phyloP scores from a whole-genome alignment of 2,329 filamentous ascomycete genomes.

The Penicillium capsulatum region DNA sequence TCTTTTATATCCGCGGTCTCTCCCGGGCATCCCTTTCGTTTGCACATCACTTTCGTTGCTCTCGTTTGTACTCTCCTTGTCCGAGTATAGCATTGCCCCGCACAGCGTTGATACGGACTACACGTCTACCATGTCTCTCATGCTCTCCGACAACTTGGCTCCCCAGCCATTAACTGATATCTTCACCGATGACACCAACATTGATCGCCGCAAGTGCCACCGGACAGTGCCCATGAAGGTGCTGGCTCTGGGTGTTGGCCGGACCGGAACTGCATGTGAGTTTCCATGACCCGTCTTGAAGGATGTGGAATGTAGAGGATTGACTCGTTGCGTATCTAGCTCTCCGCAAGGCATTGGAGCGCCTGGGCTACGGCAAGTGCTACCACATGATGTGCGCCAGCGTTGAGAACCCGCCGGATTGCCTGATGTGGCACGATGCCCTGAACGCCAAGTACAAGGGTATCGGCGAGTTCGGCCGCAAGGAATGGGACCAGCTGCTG shows the following conservation, averaged over 20 bases:
- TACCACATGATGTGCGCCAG: slow-evolving; percentile 72
- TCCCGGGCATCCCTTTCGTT: slow-evolving; percentile 6
- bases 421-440: slow-evolving; percentile 66
- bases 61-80: slow-evolving; percentile 2
- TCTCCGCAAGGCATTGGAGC: slow-evolving; percentile 61
- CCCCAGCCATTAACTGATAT: slow-evolving; percentile 43
- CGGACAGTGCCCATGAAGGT: slow-evolving; percentile 69
- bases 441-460: slow-evolving; percentile 60
- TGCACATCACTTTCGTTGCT: slow-evolving; percentile 7
- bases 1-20: slow-evolving; percentile 16
- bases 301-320: no score
- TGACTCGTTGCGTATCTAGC: no score
- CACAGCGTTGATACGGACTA: slow-evolving; percentile 7
- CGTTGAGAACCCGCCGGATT: slow-evolving; percentile 64
- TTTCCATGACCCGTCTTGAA: no score
- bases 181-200: slow-evolving; percentile 62
- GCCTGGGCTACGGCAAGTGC: slow-evolving; percentile 63
- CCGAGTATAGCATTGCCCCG: no score
- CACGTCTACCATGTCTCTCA: slow-evolving; percentile 31
- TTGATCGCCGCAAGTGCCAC: slow-evolving; percentile 62
- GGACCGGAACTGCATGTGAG: slow-evolving; percentile 67
- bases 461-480: slow-evolving; percentile 58
- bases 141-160: slow-evolving; percentile 36
- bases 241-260: slow-evolving; percentile 63
- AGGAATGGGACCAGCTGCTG: slow-evolving; percentile 66